Evolutionary conservation across 139 green algal genomes (phyloP).

Genomic region (Tetradesmus obliquus): DNA sequence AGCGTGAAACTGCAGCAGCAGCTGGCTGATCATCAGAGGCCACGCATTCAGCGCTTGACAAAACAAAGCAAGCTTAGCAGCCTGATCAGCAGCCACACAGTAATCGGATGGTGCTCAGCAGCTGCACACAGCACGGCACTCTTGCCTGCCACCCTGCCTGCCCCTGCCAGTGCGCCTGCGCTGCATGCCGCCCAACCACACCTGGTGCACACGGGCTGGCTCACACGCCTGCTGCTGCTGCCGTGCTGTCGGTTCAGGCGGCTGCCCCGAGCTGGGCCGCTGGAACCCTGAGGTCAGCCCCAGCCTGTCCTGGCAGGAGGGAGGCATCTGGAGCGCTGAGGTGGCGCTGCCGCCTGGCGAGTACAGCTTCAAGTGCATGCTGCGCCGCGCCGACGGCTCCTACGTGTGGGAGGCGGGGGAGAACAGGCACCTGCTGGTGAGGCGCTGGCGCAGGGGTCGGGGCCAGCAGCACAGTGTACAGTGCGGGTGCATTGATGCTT

Average conservation of each 20-base stretch:
- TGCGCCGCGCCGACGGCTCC: conserved; percentile 29
- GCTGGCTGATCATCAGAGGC: not conserved
- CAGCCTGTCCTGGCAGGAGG: conserved; percentile 23
- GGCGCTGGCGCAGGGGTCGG: not conserved
- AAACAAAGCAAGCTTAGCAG: too few relatives aligned
- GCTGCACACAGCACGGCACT: not conserved
- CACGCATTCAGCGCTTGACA: not conserved
- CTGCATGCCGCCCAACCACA: too few relatives aligned
- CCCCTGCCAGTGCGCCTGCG: too few relatives aligned
- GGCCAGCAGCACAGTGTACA: not conserved
- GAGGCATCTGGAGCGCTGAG: conserved; percentile 34
- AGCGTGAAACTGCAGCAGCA: not conserved
- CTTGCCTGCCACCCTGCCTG: too few relatives aligned
- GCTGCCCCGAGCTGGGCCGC: conserved; percentile 36
- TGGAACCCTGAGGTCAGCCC: conserved; percentile 37
- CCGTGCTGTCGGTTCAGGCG: not conserved
- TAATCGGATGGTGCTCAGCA: not conserved
- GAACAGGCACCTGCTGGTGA: conserved; percentile 32
- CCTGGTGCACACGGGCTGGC: too few relatives aligned
- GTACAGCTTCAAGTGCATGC: conserved; percentile 46
- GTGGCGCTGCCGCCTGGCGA: conserved; percentile 36
- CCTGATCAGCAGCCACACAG: too few relatives aligned
- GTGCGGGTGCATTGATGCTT: too few relatives aligned
- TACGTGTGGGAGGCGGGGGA: conserved; percentile 37
- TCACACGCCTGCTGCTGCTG: not conserved